Evolutionary conservation across 2,329 filamentous ascomycete genomes (phyloP).

Genomic region (Calonectria naviculata): DNA sequence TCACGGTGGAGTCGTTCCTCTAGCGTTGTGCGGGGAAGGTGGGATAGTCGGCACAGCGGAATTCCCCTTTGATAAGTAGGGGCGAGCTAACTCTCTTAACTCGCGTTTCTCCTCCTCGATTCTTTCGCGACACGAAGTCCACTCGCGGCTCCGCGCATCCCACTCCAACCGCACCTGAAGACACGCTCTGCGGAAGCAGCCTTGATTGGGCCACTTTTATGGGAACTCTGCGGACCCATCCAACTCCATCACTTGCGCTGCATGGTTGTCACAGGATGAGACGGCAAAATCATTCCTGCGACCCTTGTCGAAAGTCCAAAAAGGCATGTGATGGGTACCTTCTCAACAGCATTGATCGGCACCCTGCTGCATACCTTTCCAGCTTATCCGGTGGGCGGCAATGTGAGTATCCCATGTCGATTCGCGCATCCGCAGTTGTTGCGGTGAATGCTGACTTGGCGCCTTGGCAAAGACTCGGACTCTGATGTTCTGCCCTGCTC

Average conservation of each 20-base stretch:
- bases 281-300: slow-evolving; percentile 39
- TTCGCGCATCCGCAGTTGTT: not conserved
- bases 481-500: slow-evolving; percentile 36
- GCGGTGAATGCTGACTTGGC: not conserved
- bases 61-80: slow-evolving; percentile 18
- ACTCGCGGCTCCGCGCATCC: slow-evolving; percentile 17
- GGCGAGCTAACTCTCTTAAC: slow-evolving; percentile 10
- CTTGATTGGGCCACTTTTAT: slow-evolving; percentile 8
- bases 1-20: slow-evolving; percentile 19
- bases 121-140: not conserved
- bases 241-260: not conserved
- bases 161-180: not conserved
- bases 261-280: slow-evolving; percentile 25
- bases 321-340: slow-evolving; percentile 40
- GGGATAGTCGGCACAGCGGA: slow-evolving; percentile 22
- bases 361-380: slow-evolving; percentile 4
- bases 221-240: not conserved
- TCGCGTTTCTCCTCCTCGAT: not conserved
- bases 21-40: slow-evolving; percentile 25
- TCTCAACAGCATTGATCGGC: slow-evolving; percentile 25
- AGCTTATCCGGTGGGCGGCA: not conserved
- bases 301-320: slow-evolving; percentile 38
- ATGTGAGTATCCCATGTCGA: slow-evolving; percentile 2
- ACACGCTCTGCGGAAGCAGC: not conserved
- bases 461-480: not conserved